These are phyloP conservation scores for Cladorrhinum sp. DNA, from an alignment of 2,329 filamentous ascomycete genomes.

Conservation along the genomic window DNA sequence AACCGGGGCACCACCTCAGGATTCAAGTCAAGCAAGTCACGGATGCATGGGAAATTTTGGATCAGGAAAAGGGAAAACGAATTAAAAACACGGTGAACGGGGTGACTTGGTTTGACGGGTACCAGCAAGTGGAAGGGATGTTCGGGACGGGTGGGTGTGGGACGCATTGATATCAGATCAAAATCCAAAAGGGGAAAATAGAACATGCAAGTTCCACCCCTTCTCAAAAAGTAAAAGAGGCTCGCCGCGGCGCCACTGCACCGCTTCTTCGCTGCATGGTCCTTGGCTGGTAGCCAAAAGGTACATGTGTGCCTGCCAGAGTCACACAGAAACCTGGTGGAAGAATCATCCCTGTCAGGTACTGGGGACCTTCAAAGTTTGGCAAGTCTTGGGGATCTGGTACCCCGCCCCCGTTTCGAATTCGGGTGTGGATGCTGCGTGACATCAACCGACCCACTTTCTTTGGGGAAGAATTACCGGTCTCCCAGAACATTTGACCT, in stretches of 20 bases:
- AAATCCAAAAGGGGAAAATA: neutral
- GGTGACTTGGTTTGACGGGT: neutral
- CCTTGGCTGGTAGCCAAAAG: neutral
- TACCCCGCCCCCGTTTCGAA: constrained; percentile 23
- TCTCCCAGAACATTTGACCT: neutral
- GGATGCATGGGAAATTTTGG: constrained; percentile 36
- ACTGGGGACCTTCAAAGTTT: neutral
- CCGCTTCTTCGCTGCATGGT: too few relatives aligned
- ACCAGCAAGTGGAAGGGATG: neutral
- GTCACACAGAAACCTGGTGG: neutral
- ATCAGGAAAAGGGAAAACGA: constrained; percentile 25
- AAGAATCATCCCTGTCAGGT: constrained; percentile 2
- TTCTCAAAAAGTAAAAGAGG: constrained; percentile 18
- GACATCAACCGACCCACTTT: constrained; percentile 15
- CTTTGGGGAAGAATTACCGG: neutral
- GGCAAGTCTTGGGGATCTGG: constrained; percentile 6
- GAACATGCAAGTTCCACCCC: too few relatives aligned
- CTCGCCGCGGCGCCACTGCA: constrained; percentile 1
- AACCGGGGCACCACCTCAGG: constrained; percentile 44
- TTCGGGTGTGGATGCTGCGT: constrained; percentile 20
- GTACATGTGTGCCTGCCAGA: constrained; percentile 1
- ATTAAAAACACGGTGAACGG: constrained; percentile 20
- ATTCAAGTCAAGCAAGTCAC: constrained; percentile 25
- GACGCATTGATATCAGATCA: neutral
- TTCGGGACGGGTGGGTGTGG: neutral